phyloP scores from a whole-genome alignment of 352 stramenopile species.

The Globisporangium lucens region DNA sequence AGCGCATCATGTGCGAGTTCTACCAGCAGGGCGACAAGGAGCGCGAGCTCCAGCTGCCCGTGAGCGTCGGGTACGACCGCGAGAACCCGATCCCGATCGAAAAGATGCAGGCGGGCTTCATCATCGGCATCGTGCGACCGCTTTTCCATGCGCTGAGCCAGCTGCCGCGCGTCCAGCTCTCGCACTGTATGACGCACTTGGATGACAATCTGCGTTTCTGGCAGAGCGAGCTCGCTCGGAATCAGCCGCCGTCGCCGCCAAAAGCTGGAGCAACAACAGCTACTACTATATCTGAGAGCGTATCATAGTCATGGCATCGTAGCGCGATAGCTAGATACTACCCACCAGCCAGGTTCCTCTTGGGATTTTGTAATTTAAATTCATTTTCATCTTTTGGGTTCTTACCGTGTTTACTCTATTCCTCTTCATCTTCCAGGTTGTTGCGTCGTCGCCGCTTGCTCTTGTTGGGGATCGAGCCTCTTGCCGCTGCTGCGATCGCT shows the following conservation, averaged over 20 bases:
- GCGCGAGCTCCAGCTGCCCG: conserved; percentile 72
- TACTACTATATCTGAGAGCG: conserved; percentile 11
- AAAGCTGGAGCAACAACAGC: conserved; percentile 11
- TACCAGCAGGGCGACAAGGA: conserved; percentile 95
- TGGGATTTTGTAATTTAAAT: conserved; percentile 1
- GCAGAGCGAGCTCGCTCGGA: conserved; percentile 62
- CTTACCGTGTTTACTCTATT: conserved; percentile 1
- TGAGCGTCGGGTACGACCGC: conserved; percentile 90
- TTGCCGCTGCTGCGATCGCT: neutral
- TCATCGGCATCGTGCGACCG: conserved; percentile 90
- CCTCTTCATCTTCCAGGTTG: conserved; percentile 7
- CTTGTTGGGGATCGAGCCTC: neutral
- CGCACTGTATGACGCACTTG: conserved; percentile 62
- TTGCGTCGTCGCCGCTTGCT: conserved; percentile 9
- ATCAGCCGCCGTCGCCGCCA: conserved; percentile 21
- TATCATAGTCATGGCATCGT: neutral
- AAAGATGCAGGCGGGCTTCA: conserved; percentile 93
- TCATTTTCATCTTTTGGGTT: neutral
- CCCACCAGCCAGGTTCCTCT: neutral
- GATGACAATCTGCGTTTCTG: conserved; percentile 66
- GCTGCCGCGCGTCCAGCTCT: conserved; percentile 47
- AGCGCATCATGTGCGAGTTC: conserved; percentile 92
- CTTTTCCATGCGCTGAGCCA: conserved; percentile 60
- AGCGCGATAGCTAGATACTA: neutral
- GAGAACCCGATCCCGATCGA: conserved; percentile 81